Base-by-base conservation (phyloP, 345 rosid genomes). In the Gossypium longicalyx region DNA sequence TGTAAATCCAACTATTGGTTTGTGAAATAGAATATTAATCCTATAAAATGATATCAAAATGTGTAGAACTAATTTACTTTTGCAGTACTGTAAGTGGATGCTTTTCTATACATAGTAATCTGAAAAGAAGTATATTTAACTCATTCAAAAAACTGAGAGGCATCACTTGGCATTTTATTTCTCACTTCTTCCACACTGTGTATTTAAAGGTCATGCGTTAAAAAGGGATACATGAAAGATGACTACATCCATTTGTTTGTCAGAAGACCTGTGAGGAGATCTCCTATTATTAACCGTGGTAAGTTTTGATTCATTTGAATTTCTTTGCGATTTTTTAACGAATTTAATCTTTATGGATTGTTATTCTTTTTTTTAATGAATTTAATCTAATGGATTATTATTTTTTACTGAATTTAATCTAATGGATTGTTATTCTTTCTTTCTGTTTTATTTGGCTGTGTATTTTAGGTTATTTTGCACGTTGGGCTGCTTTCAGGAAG, bases 281-380 rank as follows among this genome's bases (percentile, higher is more conserved):
- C 99, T 13, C 98, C 99, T 0, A 95, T 93, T 20, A 91, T 93
- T 62, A 95, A 95, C 77, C 92, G 97, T 67, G 99, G 99, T 90
- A 82, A 78, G 78, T 61, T 44, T 80, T 75, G n/a, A 22, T 59
- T 45, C 17, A 38, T 63, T 43, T 53, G 23, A n/a, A 53, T 56
- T 38, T 1, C 44, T 15, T 48, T 61, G 22, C 7, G 5, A 12
- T 27, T 29, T 62, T 34, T 34, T 34, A 34, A 5, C 41, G 41
- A 34, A 34, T 34, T 34, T 34, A 34, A 34, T 34, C 41, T 34
- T 34, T 34, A 34, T 34, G 41, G 41, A 34, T 34, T 34, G 41
- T 34, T 34, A 34, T 34, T 34, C 7, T 34, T 34, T 34, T 34
- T 29, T 5, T 16, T 23, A 34, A 34, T 34, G 41, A 34, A 34